Evolutionary conservation across 2,329 filamentous ascomycete species (phyloP), one percentile per base, ranked within the genome.

Genomic region (Fonsecaea multimorphosa): DNA sequence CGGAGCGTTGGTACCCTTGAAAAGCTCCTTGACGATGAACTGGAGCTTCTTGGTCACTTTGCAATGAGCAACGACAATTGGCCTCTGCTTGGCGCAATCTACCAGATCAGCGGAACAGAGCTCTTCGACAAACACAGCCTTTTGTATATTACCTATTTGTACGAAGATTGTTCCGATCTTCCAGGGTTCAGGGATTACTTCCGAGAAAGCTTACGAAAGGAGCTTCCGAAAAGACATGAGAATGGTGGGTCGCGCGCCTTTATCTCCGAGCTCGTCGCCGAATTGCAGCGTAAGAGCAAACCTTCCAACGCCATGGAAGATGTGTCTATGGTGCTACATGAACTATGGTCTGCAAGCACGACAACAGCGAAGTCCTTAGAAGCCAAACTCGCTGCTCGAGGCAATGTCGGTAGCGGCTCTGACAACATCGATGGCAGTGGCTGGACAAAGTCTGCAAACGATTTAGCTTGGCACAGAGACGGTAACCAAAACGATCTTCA

Each of bases 181-280:
- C 3, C 8, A 11, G 34, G n/a, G 7, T 58, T 58, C 27, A n/a
- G 57, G 38, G 40, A 19, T 16, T 52, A 34, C 44, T 60, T 60
- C 29, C 57, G 57, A 8, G 9, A 34, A 14, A 16, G 29, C 1
- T 34, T 60, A 29, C 52, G 40, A 49, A 3, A 6, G 12, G 57
- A 49, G 44, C 46, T 60, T 16, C 19, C 19, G 32, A 34, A 12
- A 19, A 40, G 57, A 49, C 31, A 16, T 16, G 29, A 24, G 6
- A 14, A 52, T 16, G 57, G 31, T 3, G 11, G 2, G 1, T 60
- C 40, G 2, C 14, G 22, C 11, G 27, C 16, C 8, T n/a, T 60
- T n/a, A 16, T 60, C 57, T 14, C 11, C 19, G 8, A 5, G 4
- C 7, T 60, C 44, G 38, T 24, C 27, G 6, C 4, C 12, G 16